These are phyloP conservation scores for Syzygium aromaticum DNA, from an alignment of 345 rosid genomes.

Conservation along the genomic window DNA sequence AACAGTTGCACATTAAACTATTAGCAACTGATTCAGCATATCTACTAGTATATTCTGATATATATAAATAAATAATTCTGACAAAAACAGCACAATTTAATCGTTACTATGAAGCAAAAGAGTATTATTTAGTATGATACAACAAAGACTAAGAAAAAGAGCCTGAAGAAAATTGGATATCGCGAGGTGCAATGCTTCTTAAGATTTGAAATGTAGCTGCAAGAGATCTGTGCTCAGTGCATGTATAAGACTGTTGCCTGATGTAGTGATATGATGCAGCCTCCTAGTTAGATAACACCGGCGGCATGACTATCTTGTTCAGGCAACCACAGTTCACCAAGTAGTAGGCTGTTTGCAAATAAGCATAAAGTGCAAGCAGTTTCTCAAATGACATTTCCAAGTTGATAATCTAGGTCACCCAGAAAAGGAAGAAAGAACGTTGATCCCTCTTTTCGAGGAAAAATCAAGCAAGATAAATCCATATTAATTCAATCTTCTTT, in stretches of 20 bases:
- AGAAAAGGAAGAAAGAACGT: neutral
- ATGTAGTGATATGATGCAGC: neutral
- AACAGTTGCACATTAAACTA: constrained; percentile 4
- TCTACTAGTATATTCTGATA: neutral
- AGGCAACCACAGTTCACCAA: neutral
- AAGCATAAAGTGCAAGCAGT: neutral
- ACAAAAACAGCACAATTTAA: neutral
- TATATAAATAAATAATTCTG: neutral
- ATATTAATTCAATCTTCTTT: neutral
- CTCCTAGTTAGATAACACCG: neutral
- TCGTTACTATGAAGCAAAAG: neutral
- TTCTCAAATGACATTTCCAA: neutral
- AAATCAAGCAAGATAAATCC: neutral
- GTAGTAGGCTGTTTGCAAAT: neutral
- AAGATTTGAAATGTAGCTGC: neutral
- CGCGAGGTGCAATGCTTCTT: neutral
- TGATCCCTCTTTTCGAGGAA: neutral
- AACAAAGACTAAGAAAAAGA: neutral
- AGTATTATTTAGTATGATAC: neutral
- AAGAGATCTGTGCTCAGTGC: neutral
- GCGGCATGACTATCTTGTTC: neutral
- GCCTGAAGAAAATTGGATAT: neutral
- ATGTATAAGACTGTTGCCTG: neutral
- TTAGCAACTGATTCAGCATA: neutral
- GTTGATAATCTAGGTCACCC: neutral